Conservation (phyloP, 805 yeast species). For the Wickerhamiella shivajii region DNA sequence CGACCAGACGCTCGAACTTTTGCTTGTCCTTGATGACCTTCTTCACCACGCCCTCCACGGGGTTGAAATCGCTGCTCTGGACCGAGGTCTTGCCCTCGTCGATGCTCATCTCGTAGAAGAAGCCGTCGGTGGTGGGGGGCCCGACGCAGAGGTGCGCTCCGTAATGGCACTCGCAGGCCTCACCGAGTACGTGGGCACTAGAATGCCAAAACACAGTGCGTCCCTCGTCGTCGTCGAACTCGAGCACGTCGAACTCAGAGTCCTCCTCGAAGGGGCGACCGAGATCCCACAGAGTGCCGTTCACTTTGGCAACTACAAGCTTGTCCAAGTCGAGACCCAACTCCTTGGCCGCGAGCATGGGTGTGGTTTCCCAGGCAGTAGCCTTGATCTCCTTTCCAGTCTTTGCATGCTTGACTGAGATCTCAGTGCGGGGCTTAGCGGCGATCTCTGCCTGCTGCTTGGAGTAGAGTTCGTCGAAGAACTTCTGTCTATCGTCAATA, state of each 20-base stretch:
- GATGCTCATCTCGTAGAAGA: constrained; percentile 90
- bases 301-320: constrained; percentile 79
- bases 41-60: constrained; percentile 74
- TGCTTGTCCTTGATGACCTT: constrained; percentile 90
- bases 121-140: constrained; percentile 96
- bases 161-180: constrained; percentile 90
- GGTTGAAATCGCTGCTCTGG: constrained; percentile 67
- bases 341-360: constrained; percentile 66
- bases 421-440: constrained; percentile 42
- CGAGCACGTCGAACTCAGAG: constrained; percentile 58
- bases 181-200: constrained; percentile 95
- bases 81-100: constrained; percentile 62
- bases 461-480: constrained; percentile 69
- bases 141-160: constrained; percentile 91
- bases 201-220: constrained; percentile 97
- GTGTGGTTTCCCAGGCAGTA: constrained; percentile 78
- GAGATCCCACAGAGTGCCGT: constrained; percentile 88
- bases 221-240: constrained; percentile 89
- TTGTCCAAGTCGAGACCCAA: constrained; percentile 82
- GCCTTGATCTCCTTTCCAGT: constrained; percentile 76
- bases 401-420: constrained; percentile 59
- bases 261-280: constrained; percentile 82
- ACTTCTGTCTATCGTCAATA: constrained; percentile 58
- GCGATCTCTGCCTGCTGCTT: constrained; percentile 63
- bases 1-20: constrained; percentile 80